A percentile compares a stretch with the other conserved stretches of the same genome.
Evolutionary conservation across 257 asterid species (phyloP).

Genomic region (Eustoma russellianum): DNA sequence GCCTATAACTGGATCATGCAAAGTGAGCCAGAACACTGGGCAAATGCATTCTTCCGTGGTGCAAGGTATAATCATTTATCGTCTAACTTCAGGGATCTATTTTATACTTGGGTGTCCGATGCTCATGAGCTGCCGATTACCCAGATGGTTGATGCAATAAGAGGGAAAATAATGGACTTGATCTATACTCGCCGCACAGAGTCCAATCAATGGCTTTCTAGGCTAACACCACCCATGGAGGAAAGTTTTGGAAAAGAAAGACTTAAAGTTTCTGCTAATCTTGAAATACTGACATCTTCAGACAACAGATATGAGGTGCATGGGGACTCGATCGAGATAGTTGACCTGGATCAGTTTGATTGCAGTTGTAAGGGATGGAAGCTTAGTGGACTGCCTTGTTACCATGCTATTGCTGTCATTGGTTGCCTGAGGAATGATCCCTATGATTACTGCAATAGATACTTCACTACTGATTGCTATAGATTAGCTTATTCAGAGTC

Average conservation of each 20-base stretch:
- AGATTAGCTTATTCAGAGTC: conserved; percentile 66
- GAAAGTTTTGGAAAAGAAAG: conserved; percentile 60
- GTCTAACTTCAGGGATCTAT: conserved; percentile 75
- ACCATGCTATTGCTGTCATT: conserved; percentile 72
- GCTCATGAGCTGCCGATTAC: conserved; percentile 91
- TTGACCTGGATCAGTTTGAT: conserved; percentile 51
- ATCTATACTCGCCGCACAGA: conserved; percentile 49
- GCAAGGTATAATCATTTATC: conserved; percentile 72
- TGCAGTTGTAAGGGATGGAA: conserved; percentile 82
- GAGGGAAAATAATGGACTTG: conserved; percentile 61
- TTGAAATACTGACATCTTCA: conserved; percentile 29
- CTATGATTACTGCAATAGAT: conserved; percentile 64
- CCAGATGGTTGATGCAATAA: conserved; percentile 80
- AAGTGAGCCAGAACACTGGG: conserved; percentile 92
- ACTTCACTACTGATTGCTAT: conserved; percentile 56
- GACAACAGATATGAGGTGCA: conserved; percentile 63
- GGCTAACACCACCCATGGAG: conserved; percentile 82
- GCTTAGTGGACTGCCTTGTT: conserved; percentile 78
- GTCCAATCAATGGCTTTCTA: conserved; percentile 54
- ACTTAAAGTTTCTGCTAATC: conserved; percentile 33
- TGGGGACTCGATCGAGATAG: conserved; percentile 54
- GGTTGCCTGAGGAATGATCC: conserved; percentile 40
- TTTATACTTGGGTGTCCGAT: conserved; percentile 82
- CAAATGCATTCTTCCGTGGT: conserved; percentile 74
- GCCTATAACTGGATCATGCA: conserved; percentile 83